Evolutionary conservation across 2,329 filamentous ascomycete genomes (phyloP), one percentile per base, ranked within the genome.

Genomic region (Trichoderma sp.): DNA sequence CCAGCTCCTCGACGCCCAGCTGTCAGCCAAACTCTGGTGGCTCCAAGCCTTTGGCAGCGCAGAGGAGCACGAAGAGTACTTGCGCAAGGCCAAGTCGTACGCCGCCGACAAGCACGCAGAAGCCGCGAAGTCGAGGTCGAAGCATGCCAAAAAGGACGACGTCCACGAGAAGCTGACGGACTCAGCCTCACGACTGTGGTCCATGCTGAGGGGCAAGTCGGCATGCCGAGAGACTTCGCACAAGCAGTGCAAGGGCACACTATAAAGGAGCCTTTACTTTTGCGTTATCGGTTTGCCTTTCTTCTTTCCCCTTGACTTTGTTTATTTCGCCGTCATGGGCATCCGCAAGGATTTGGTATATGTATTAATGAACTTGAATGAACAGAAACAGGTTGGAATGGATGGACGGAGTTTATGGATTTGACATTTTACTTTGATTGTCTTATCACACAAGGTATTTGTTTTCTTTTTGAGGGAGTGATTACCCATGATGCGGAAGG

Each of bases 11-110:
- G 81, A 80, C 45, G 84, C 86, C 15, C 87, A 87, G 73, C 78
- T 89, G 29, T 79, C 78, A 52, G 86, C 87, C 15, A 86, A 83
- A 74, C 79, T 88, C 35, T 81, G 83, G 78, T 89, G 86, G 85
- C 77, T 89, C 59, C 84, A 82, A 74, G 59, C 86, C 35, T 84
- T 81, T 60, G 84, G 84, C 22, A 84, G 82, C 71, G 75, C 72
- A 3, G 79, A 82, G 17, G 83, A 86, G 71, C 78, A 82, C 61
- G 74, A 78, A 3, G 78, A 77, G 2, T 87, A 87, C 69, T 72
- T 80, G 66, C 76, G 74, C 61, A 85, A 85, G 70, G 86, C 86
- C 10, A 78, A 79, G 59, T 70, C 71, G 1, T 82, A 81, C 68
- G 70, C 84, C 61, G 76, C 78, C 22, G 75, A 78, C 67, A 81